Base-by-base conservation (phyloP, 495 filamentous ascomycete genomes). In the Penicillium soppii region DNA sequence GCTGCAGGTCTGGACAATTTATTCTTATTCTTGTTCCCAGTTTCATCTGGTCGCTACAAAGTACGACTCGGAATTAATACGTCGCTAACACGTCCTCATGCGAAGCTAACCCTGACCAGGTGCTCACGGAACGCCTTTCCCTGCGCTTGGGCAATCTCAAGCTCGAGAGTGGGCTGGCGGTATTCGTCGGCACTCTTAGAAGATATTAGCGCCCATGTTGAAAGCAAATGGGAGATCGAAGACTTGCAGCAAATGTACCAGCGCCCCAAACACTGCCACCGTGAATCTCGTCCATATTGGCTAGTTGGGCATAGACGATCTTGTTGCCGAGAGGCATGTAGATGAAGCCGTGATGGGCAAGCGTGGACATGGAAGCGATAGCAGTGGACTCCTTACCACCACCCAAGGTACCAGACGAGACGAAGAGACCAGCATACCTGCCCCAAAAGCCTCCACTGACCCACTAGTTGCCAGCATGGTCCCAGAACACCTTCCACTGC, bases 291-390 rank as follows among this genome's bases (percentile, higher is more conserved):
- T 65, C 54, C 22, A 94, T 61, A 67, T 92, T 82, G 48, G 83
- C 66, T 50, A 96, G 68, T 40, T 78, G 63, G 23, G 59, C 71
- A 68, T 95, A 96, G 50, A 84, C 73, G 59, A 83, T 87, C 77
- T 87, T 86, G 79, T 95, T 97, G 38, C 94, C 94, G 54, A 98
- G 79, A 33, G 94, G 94, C 20, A 97, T 90, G 67, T 88, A 98
- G 79, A 94, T 85, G 68, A 97, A 86, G 57, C 94, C 94, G 78
- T 98, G 94, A 71, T 97, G 95, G 44, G 87, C 70, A 33, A 98
- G 72, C 7, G 94, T 98, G 72, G 84, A 89, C 82, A 97, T 85
- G 66, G 86, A 74, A 19, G 88, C 79, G 41, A 96, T 67, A 51
- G 79, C 85, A 15, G 94, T 97, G 41, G 83, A 85, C 76, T 98